These are phyloP conservation scores for Fraxinus floribunda DNA, from an alignment of 305 asterid species.

Conservation along the genomic window DNA sequence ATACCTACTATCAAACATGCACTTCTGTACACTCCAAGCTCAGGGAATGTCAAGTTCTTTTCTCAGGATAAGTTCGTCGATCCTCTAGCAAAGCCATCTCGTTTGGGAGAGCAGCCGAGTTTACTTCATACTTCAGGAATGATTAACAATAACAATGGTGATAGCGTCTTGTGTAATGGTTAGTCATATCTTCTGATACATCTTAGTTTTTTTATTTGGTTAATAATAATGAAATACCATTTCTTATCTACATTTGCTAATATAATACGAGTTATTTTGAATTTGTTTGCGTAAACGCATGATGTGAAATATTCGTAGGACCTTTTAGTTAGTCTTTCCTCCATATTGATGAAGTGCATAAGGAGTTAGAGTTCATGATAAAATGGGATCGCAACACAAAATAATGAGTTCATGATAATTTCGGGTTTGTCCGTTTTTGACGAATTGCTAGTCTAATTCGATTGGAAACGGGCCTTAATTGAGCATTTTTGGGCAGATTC, in stretches of 20 bases:
- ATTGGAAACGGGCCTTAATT: too few species aligned
- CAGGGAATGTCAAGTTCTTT: slow-evolving; percentile 26
- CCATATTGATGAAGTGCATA: neutral
- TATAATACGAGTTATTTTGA: too few species aligned
- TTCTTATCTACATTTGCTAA: too few species aligned
- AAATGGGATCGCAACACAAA: too few species aligned
- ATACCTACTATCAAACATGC: neutral
- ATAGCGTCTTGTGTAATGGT: slow-evolving; percentile 55
- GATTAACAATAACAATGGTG: slow-evolving; percentile 49
- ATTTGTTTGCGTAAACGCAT: neutral
- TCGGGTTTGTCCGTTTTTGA: too few species aligned
- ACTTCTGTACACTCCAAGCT: slow-evolving; percentile 20
- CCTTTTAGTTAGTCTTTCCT: neutral
- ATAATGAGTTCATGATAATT: too few species aligned
- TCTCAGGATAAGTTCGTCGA: slow-evolving; percentile 63
- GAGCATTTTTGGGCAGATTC: too few species aligned
- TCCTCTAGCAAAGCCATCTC: slow-evolving; percentile 48
- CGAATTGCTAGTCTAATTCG: too few species aligned
- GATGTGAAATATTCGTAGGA: neutral
- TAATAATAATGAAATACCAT: neutral
- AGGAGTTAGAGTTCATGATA: too few species aligned
- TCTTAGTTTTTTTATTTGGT: slow-evolving; percentile 1
- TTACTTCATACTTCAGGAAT: slow-evolving; percentile 48
- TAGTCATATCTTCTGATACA: slow-evolving; percentile 20
- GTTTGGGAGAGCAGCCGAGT: slow-evolving; percentile 50